Evolutionary conservation across 2,329 filamentous ascomycete species (phyloP).

Genomic region (Aureobasidium leucospermi): DNA sequence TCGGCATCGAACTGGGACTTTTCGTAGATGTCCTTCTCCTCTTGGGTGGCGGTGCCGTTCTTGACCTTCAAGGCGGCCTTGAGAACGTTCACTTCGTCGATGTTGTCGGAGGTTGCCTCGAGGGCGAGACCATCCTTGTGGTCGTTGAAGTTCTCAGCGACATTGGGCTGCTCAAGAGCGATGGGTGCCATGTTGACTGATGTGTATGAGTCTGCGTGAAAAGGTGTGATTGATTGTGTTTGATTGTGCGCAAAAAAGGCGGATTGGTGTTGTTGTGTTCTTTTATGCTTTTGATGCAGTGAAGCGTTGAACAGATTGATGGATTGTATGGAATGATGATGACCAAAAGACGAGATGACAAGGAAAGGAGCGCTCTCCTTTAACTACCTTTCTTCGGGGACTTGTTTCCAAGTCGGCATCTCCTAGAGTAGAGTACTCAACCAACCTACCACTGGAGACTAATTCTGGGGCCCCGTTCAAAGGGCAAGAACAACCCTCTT

Average conservation of each 20-base stretch:
- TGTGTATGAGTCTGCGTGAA: neutral
- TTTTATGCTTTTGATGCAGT: neutral
- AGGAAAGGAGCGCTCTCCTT: neutral
- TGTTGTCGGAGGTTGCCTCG: slow-evolving; percentile 51
- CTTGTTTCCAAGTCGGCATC: slow-evolving; percentile 9
- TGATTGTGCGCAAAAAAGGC: neutral
- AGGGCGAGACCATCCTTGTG: slow-evolving; percentile 50
- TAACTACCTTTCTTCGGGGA: slow-evolving; percentile 8
- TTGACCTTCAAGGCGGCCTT: slow-evolving; percentile 48
- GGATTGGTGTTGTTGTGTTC: neutral
- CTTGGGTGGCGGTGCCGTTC: slow-evolving; percentile 37
- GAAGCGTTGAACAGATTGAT: neutral
- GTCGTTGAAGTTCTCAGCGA: slow-evolving; percentile 38
- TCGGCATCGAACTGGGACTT: slow-evolving; percentile 61
- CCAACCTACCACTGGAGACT: neutral
- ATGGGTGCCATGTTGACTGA: slow-evolving; percentile 37
- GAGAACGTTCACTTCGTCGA: slow-evolving; percentile 54
- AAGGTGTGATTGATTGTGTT: neutral
- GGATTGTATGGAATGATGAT: neutral
- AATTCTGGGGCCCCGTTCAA: neutral
- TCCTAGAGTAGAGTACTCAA: neutral
- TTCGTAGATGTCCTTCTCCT: slow-evolving; percentile 45
- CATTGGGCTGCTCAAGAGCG: slow-evolving; percentile 36
- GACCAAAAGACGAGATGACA: neutral
- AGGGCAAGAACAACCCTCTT: too few species aligned